phyloP scores from a whole-genome alignment of 495 filamentous ascomycete species.

The Pyrenula massariospora region DNA sequence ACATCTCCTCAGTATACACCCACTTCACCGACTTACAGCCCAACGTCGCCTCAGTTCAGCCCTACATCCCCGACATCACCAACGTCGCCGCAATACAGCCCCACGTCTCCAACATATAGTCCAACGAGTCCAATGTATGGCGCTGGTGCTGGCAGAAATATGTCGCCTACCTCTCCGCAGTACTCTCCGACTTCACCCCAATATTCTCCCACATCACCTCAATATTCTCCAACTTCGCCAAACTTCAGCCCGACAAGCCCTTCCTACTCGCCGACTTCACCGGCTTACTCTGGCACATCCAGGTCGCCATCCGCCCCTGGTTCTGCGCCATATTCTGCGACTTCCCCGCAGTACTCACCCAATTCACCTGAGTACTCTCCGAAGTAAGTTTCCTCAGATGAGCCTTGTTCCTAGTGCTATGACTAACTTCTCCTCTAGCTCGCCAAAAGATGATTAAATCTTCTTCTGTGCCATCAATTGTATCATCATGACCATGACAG shows the following conservation, averaged over 20 bases:
- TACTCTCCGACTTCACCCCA: slow-evolving; percentile 67
- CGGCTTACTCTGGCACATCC: slow-evolving; percentile 22
- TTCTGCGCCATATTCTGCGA: neutral
- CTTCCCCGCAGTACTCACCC: neutral
- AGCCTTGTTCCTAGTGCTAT: no score
- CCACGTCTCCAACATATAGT: slow-evolving; percentile 51
- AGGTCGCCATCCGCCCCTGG: neutral
- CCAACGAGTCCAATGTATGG: slow-evolving; percentile 51
- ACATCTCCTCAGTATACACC: slow-evolving; percentile 55
- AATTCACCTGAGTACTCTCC: neutral
- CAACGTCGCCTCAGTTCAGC: slow-evolving; percentile 46
- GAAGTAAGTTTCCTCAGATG: no score
- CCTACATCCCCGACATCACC: slow-evolving; percentile 38
- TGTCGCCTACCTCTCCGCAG: slow-evolving; percentile 54
- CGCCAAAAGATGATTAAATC: neutral
- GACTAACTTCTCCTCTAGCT: neutral
- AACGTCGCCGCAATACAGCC: slow-evolving; percentile 32
- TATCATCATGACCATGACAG: neutral
- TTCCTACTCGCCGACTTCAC: slow-evolving; percentile 45
- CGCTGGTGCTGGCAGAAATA: slow-evolving; percentile 33
- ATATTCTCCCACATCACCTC: slow-evolving; percentile 56
- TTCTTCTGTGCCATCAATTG: neutral
- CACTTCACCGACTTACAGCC: slow-evolving; percentile 50
- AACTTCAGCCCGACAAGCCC: slow-evolving; percentile 46
- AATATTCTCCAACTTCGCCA: slow-evolving; percentile 71